phyloP scores from a whole-genome alignment of 441 rosid genomes.

The Jatropha podagrica region DNA sequence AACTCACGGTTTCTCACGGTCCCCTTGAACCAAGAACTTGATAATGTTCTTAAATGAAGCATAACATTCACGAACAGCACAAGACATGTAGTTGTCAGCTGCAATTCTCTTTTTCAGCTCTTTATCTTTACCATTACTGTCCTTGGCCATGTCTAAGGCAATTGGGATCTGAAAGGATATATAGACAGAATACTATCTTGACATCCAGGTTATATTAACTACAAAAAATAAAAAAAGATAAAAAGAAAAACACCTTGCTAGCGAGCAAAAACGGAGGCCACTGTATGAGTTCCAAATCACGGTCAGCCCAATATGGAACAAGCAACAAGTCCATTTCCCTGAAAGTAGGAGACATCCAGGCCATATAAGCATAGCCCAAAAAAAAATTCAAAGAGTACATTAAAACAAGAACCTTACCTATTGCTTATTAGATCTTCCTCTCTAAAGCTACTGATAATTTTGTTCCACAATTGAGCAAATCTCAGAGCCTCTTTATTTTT shows the following conservation, averaged over 20 bases:
- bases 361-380: background rate
- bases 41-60: constrained; percentile 89
- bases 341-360: constrained; percentile 20
- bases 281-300: constrained; percentile 81
- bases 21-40: constrained; percentile 72
- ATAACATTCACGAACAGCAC: constrained; percentile 96
- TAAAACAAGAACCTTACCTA: constrained; percentile 41
- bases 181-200: constrained; percentile 12
- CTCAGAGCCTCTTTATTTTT: constrained; percentile 86
- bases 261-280: constrained; percentile 99
- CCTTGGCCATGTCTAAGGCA: constrained; percentile 99
- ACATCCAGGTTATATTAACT: constrained; percentile 14
- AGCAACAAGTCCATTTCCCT: constrained; percentile 98
- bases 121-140: constrained; percentile 85
- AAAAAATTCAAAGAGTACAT: constrained; percentile 6
- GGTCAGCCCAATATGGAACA: constrained; percentile 99
- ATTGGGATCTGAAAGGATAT: constrained; percentile 75
- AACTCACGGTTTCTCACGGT: constrained; percentile 68
- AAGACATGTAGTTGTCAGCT: constrained; percentile 73
- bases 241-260: constrained; percentile 71
- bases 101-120: constrained; percentile 92
- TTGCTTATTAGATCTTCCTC: constrained; percentile 95
- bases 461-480: constrained; percentile 99
- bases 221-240: background rate
- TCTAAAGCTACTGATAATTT: constrained; percentile 90